Conservation (phyloP, 2,329 filamentous ascomycete genomes). For the Botryotinia globosa region DNA sequence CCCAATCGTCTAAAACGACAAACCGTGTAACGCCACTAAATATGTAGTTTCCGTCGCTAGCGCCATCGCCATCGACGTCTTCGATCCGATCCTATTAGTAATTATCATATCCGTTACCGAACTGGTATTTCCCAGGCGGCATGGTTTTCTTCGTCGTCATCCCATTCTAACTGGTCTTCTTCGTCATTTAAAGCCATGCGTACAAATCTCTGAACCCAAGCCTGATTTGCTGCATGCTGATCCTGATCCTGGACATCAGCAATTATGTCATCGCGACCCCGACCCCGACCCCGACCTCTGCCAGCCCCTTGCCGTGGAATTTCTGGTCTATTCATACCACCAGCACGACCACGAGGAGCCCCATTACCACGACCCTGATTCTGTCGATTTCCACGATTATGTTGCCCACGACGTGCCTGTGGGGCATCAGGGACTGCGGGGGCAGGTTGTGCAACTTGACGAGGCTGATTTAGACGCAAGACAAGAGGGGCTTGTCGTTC, state of each 20-base stretch:
- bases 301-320: conserved; percentile 1
- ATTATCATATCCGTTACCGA: conserved; percentile 24
- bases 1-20: not conserved
- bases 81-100: not conserved
- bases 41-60: not conserved
- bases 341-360: conserved; percentile 14
- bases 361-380: conserved; percentile 10
- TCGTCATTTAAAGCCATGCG: conserved; percentile 39
- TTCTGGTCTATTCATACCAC: conserved; percentile 3
- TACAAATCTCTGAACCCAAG: conserved; percentile 39
- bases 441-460: conserved; percentile 26
- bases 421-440: conserved; percentile 29
- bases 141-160: conserved; percentile 46
- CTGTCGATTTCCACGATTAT: conserved; percentile 4
- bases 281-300: not conserved
- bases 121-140: conserved; percentile 44
- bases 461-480: conserved; percentile 36
- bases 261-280: conserved; percentile 16
- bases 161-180: conserved; percentile 38
- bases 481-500: conserved; percentile 39
- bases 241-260: conserved; percentile 20
- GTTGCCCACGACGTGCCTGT: conserved; percentile 19
- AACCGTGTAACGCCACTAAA: not conserved
- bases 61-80: not conserved
- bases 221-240: conserved; percentile 31